Base-by-base conservation (phyloP, 805 yeast genomes). In the Kuraishia molischiana region DNA sequence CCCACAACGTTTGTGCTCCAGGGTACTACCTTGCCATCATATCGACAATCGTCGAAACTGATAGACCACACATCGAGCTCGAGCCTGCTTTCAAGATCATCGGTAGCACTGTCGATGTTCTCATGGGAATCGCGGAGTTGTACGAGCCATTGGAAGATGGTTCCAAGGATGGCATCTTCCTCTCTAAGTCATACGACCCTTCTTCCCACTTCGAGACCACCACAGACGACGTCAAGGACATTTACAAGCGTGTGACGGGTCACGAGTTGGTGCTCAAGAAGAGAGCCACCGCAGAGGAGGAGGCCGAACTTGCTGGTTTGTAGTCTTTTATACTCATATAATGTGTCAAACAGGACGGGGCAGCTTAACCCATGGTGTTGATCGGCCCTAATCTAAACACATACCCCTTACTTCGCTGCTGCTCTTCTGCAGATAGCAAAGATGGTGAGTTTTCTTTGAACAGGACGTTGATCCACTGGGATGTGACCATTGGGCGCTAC, bases 181-280 rank as follows among this genome's bases (percentile, higher is more conserved):
- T 92, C 41, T 86, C 97, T 29, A 83, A 74, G 64, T 83, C 95
- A 41, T 92, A 87, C 58, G 98, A 92, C 58, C 82, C 97, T 1
- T 72, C 95, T 8, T 86, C 96, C 8, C 98, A 92, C 63, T 92
- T 92, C 57, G 98, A 92, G 62, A 67, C 89, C 32, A 84, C 95
- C 51, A 92, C 98, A 29, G 97, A 92, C 58, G 97, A 92, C 59
- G 95, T 92, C 49, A 87, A 86, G 62, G 96, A 90, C 59, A 72
- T 92, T 38, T 92, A 92, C 61, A 79, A 80, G 60, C 77, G 97
- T 59, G 80, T 92, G 46, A 84, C 84, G 24, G 97, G 97, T 36
- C 84, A 85, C 58, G 95, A 95, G 15, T 72, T 92, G 51, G 94
- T 84, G 19, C 72, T 89, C 48, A 79, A 86, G 65, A 74, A 83